Conservation (phyloP, 169 alveolate species). For the Babesia bovis region DNA sequence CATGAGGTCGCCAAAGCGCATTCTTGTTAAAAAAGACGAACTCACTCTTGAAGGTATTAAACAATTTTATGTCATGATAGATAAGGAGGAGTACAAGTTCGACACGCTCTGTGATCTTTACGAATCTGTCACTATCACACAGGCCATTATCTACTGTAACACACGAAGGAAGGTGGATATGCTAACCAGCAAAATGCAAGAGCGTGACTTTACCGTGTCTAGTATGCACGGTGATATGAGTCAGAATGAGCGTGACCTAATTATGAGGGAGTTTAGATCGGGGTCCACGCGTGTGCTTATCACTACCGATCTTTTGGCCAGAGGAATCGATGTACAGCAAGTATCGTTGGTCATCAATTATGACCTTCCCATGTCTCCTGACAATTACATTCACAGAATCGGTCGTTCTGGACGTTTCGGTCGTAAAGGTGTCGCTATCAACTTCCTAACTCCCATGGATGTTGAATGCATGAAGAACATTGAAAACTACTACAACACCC, state of each 20-base stretch:
- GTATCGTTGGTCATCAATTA: conserved; percentile 97
- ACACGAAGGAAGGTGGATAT: conserved; percentile 94
- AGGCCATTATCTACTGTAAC: conserved; percentile 98
- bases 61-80: conserved; percentile 97
- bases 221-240: conserved; percentile 98
- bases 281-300: conserved; percentile 97
- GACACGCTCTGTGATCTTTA: conserved; percentile 93
- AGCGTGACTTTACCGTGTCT: conserved; percentile 94
- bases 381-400: conserved; percentile 97
- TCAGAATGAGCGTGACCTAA: conserved; percentile 95
- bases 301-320: conserved; percentile 97
- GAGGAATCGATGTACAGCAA: conserved; percentile 99
- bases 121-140: conserved; percentile 96
- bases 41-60: conserved; percentile 97
- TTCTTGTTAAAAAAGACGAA: conserved; percentile 96
- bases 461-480: conserved; percentile 92
- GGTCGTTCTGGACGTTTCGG: conserved; percentile 99
- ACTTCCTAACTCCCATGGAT: conserved; percentile 94
- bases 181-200: conserved; percentile 91
- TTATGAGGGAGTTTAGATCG: conserved; percentile 96
- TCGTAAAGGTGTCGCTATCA: conserved; percentile 99
- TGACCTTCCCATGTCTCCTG: conserved; percentile 96
- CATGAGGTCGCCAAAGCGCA: conserved; percentile 96
- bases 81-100: conserved; percentile 96
- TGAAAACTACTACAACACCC: conserved; percentile 97